phyloP scores from a whole-genome alignment of 1,284 basidiomycete species.

The Neolentinus lepideus region DNA sequence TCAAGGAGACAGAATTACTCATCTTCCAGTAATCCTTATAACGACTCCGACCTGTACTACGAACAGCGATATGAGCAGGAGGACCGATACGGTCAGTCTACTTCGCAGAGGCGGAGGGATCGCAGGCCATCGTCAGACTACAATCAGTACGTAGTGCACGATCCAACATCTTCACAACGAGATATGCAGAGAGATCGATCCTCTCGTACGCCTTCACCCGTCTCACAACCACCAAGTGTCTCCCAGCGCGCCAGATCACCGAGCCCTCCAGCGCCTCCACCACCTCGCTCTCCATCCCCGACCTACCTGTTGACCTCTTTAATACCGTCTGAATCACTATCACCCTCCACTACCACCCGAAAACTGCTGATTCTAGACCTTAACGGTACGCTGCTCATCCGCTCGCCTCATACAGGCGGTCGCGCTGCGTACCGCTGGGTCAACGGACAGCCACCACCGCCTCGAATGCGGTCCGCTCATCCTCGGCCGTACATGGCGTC shows the following conservation, averaged over 20 bases:
- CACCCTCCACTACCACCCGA: constrained; percentile 29
- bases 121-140: constrained; percentile 1
- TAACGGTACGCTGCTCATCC: constrained; percentile 76
- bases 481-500: constrained; percentile 65
- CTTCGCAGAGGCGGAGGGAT: background rate
- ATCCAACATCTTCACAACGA: background rate
- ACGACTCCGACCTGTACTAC: background rate
- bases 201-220: background rate
- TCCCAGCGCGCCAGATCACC: background rate
- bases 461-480: constrained; percentile 33
- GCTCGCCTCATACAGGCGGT: constrained; percentile 34
- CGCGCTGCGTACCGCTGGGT: constrained; percentile 12
- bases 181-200: background rate
- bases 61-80: background rate
- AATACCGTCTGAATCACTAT: constrained; percentile 18
- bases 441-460: constrained; percentile 7
- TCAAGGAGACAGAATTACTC: background rate
- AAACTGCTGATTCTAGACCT: constrained; percentile 79
- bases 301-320: constrained; percentile 20
- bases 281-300: constrained; percentile 16
- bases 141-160: background rate
- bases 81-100: background rate
- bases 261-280: background rate
- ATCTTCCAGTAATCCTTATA: background rate
- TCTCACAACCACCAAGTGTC: background rate